These are phyloP conservation scores for Eimeria falciformis DNA, from an alignment of 169 alveolate genomes.

Conservation along the genomic window DNA sequence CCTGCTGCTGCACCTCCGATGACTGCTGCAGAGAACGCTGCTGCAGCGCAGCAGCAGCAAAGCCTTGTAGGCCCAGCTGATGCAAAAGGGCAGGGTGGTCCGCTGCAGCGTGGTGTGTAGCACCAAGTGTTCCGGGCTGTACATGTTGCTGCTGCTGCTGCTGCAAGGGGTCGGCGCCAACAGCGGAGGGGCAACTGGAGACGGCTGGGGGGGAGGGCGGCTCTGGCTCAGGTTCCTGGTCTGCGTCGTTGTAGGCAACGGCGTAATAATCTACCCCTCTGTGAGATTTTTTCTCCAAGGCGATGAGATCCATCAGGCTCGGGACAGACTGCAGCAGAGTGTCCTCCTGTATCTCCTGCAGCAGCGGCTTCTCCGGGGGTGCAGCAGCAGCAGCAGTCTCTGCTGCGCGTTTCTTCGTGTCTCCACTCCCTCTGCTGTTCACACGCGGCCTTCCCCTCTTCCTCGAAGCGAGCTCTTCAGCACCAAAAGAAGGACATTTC, in stretches of 20 bases:
- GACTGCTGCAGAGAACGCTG: conserved; percentile 61
- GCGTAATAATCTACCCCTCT: conserved; percentile 41
- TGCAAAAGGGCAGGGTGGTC: conserved; percentile 24
- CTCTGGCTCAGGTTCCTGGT: conserved; percentile 57
- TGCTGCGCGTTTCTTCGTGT: conserved; percentile 40
- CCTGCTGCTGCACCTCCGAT: conserved; percentile 64
- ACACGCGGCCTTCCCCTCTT: conserved; percentile 53
- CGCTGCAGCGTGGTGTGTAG: neutral
- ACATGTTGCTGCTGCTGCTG: conserved; percentile 49
- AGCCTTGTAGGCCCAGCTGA: conserved; percentile 52
- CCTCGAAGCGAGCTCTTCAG: conserved; percentile 53
- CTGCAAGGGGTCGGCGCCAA: conserved; percentile 45
- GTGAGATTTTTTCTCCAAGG: conserved; percentile 23
- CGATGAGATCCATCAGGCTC: neutral
- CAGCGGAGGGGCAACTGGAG: neutral
- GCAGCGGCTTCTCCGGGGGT: conserved; percentile 12
- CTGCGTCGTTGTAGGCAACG: conserved; percentile 54
- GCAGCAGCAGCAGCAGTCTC: conserved; percentile 54
- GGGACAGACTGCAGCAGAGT: conserved; percentile 52
- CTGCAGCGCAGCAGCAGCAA: conserved; percentile 59
- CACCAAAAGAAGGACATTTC: conserved; percentile 54
- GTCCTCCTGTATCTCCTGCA: conserved; percentile 59
- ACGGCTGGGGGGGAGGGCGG: conserved; percentile 24
- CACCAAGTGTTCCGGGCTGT: neutral
- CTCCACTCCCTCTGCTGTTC: neutral